Percentiles rank a stretch among this genome's conserved stretches.
These are phyloP conservation scores for Schwanniomyces yamadae DNA, from an alignment of 805 yeast species.

Conservation along the genomic window DNA sequence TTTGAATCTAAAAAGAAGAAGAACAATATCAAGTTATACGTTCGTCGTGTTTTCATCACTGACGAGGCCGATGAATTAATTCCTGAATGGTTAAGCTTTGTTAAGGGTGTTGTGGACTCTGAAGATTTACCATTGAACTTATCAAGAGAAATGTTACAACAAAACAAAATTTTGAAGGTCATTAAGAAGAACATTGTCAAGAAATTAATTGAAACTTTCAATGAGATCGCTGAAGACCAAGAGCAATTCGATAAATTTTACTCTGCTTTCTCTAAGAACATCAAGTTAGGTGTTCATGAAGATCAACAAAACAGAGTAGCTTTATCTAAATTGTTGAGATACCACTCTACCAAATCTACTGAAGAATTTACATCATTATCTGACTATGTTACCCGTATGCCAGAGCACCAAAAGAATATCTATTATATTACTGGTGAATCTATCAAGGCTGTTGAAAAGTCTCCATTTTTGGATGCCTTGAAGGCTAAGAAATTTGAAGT, in stretches of 20 bases:
- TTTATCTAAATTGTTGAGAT: slow-evolving; percentile 94
- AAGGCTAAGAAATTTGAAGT: slow-evolving; percentile 99
- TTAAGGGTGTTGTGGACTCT: slow-evolving; percentile 99
- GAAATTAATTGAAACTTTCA: slow-evolving; percentile 97
- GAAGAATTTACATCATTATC: slow-evolving; percentile 93
- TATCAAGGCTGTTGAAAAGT: slow-evolving; percentile 94
- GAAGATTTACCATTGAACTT: slow-evolving; percentile 99
- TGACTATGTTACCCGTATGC: slow-evolving; percentile 99
- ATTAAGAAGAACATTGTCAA: slow-evolving; percentile 98
- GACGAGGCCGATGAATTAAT: slow-evolving; percentile 99
- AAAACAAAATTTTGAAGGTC: slow-evolving; percentile 98
- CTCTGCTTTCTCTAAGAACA: slow-evolving; percentile 96
- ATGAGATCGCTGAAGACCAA: slow-evolving; percentile 98
- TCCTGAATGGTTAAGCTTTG: slow-evolving; percentile 98
- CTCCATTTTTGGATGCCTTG: slow-evolving; percentile 98
- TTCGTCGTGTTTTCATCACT: slow-evolving; percentile 98
- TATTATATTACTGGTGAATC: slow-evolving; percentile 99
- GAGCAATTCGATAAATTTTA: slow-evolving; percentile 99
- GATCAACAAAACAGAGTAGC: slow-evolving; percentile 96
- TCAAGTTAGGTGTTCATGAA: slow-evolving; percentile 98
- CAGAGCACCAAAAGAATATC: slow-evolving; percentile 99
- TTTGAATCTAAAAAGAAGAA: slow-evolving; percentile 99
- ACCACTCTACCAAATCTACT: slow-evolving; percentile 91
- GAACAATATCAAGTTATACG: slow-evolving; percentile 97
- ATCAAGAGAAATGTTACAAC: slow-evolving; percentile 99